Base-by-base conservation (phyloP, 163 green algal species). In the Chlamydomonas reinhardtii region DNA sequence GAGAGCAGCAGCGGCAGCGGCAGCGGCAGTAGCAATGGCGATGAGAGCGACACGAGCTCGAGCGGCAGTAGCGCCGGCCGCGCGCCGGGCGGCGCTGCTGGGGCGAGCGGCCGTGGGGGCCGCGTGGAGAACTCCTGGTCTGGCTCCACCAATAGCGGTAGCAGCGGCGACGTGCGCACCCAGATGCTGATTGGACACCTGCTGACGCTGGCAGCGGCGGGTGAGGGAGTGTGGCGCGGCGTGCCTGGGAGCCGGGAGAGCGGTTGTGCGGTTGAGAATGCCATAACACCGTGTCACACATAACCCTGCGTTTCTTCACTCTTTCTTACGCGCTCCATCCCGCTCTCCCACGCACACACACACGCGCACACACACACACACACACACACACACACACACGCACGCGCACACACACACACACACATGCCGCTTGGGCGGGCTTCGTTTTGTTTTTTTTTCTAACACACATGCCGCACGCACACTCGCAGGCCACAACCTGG, bases 181-280 rank as follows among this genome's bases (percentile, higher is more conserved):
- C 87, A 92, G 76, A 61, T 94, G 80, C 86, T 94, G 86, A 66
- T 92, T 32, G 91, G 91, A 0, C 84, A 94, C 65, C 52, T 92
- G 61, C 84, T 94, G 66, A 69, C 87, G 43, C 43, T 94, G 34
- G 91, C 84, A 29, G 73, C 83, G 24, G 73, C 78, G 64, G 90
- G 90, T 76, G 62, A 27, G 25, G 1, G 35, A 0, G 16, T n/a
- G 52, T 56, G 80, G 5, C 56, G 4, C 5, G 2, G 48, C 6
- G 48, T 17, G 9, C 48, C 12, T 56, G 48, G 12, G n/a, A n/a
- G n/a, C 48, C 1, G 9, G 12, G 14, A 2, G 48, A 1, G 48
- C 48, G 48, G 12, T 56, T 12, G 48, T 1, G n/a, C n/a, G n/a
- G n/a, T n/a, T n/a, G n/a, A n/a, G n/a, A n/a, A n/a, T n/a, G n/a